A percentile compares a stretch with the other conserved stretches of the same genome.
Evolutionary conservation across 2,329 filamentous ascomycete genomes (phyloP).

Genomic region (Alternaria sp.): DNA sequence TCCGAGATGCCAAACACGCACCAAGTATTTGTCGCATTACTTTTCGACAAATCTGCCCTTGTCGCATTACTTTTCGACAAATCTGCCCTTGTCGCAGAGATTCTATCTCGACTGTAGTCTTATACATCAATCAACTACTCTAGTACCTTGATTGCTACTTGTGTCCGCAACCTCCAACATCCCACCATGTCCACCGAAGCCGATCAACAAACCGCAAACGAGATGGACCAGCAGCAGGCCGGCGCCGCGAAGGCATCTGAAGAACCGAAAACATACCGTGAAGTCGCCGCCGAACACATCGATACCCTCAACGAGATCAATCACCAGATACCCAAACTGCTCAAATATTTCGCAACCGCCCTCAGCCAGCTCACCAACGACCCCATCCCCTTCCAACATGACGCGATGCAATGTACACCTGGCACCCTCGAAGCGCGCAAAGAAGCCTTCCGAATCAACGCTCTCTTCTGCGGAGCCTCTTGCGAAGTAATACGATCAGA

Average conservation of each 20-base stretch:
- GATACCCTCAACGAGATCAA: slow-evolving; percentile 43
- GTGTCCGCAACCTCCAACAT: slow-evolving; percentile 1
- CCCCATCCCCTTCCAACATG: slow-evolving; percentile 61
- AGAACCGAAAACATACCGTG: slow-evolving; percentile 39
- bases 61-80: slow-evolving; percentile 6
- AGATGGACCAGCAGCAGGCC: slow-evolving; percentile 13
- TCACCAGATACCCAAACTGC: slow-evolving; percentile 54
- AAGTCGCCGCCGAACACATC: slow-evolving; percentile 46
- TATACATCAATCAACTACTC: background rate
- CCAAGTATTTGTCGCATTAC: slow-evolving; percentile 1
- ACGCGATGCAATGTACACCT: slow-evolving; percentile 33
- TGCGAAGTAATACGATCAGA: slow-evolving; percentile 62
- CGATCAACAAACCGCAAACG: slow-evolving; percentile 13
- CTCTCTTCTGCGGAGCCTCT: slow-evolving; percentile 77
- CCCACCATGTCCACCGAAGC: slow-evolving; percentile 28
- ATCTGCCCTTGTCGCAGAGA: background rate
- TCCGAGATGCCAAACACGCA: slow-evolving; percentile 1
- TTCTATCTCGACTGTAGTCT: too few relatives aligned
- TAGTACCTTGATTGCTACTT: background rate
- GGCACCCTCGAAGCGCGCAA: slow-evolving; percentile 55
- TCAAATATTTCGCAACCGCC: slow-evolving; percentile 80
- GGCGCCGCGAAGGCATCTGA: slow-evolving; percentile 9
- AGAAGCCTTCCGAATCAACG: slow-evolving; percentile 52
- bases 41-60: background rate
- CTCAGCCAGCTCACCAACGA: slow-evolving; percentile 67